Evolutionary conservation across 2,329 filamentous ascomycete species (phyloP).

Genomic region (Colletotrichum zoysiae): DNA sequence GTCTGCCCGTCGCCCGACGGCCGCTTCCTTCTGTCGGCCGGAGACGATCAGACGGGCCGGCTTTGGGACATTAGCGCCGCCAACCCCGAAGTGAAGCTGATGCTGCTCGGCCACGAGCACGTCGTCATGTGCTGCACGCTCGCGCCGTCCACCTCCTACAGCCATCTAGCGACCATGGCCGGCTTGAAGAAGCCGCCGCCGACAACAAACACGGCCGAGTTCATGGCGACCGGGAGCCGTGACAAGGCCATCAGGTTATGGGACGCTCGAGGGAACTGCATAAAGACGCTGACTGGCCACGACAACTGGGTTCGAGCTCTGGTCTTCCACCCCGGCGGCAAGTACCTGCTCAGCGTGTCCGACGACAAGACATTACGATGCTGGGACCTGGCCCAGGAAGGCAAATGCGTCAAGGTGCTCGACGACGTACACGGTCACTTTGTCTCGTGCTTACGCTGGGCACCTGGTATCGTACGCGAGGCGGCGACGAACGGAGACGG

Average conservation of each 20-base stretch:
- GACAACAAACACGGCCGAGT: conserved; percentile 82
- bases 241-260: conserved; percentile 94
- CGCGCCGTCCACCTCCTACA: conserved; percentile 83
- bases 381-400: conserved; percentile 93
- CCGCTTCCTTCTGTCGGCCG: conserved; percentile 83
- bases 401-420: conserved; percentile 87
- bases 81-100: conserved; percentile 78
- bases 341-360: conserved; percentile 85
- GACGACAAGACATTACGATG: conserved; percentile 95
- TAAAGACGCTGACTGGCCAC: conserved; percentile 88
- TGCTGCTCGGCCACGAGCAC: conserved; percentile 89
- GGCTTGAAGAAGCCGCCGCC: conserved; percentile 87
- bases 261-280: conserved; percentile 85
- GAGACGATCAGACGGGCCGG: conserved; percentile 84
- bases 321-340: conserved; percentile 91
- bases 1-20: conserved; percentile 87
- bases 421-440: conserved; percentile 86
- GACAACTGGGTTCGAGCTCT: conserved; percentile 94
- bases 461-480: conserved; percentile 79
- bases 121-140: conserved; percentile 87
- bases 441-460: conserved; percentile 89
- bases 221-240: conserved; percentile 87
- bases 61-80: conserved; percentile 86
- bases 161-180: conserved; percentile 80
- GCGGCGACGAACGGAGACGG: conserved; percentile 53